Evolutionary conservation across 2,329 filamentous ascomycete species (phyloP).

Genomic region (Venturia asperata): DNA sequence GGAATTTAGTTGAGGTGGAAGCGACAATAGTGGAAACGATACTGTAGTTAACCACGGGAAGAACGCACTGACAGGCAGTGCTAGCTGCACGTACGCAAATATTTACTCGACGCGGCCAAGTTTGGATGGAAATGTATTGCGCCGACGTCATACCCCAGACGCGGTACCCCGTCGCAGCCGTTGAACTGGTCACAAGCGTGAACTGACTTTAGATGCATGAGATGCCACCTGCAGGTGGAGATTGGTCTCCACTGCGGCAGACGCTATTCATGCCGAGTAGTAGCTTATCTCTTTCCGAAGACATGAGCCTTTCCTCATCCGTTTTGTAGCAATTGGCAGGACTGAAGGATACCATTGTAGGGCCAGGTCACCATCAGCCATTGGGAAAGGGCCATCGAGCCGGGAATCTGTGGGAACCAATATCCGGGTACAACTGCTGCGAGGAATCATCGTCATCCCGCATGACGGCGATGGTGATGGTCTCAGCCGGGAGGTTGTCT

Average conservation of each 20-base stretch:
- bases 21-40: neutral
- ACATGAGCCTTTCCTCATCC: neutral
- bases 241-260: neutral
- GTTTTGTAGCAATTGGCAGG: neutral
- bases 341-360: neutral
- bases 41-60: neutral
- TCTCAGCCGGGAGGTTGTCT: too few relatives aligned
- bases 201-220: neutral
- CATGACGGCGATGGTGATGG: neutral
- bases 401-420: too few relatives aligned
- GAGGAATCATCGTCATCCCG: neutral
- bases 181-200: neutral
- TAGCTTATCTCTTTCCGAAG: neutral
- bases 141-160: conserved; percentile 2
- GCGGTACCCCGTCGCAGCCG: conserved; percentile 1
- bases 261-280: neutral
- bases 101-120: neutral
- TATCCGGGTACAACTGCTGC: neutral
- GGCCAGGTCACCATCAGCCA: too few relatives aligned
- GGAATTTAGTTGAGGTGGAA: neutral
- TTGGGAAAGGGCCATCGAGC: too few relatives aligned
- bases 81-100: neutral
- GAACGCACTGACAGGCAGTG: neutral
- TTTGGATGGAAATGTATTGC: neutral
- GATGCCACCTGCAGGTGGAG: neutral